phyloP scores from a whole-genome alignment of 257 asterid species.

The Ajuga chamaepitys region DNA sequence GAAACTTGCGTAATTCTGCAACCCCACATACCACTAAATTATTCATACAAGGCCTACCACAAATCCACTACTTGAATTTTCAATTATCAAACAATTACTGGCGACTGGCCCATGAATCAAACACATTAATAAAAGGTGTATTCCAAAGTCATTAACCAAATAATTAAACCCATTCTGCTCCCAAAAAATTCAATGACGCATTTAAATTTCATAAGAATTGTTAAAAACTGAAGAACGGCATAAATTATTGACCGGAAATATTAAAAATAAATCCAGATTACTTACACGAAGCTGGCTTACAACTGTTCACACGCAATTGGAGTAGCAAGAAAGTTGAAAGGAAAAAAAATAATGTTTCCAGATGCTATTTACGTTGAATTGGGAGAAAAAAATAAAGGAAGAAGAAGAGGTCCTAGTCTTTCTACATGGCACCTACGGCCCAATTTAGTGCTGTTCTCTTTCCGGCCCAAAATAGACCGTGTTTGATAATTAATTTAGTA shows the following conservation, averaged over 20 bases:
- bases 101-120: neutral
- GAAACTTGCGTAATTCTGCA: neutral
- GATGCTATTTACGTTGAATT: too few relatives aligned
- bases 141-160: neutral
- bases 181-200: neutral
- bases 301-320: too few relatives aligned
- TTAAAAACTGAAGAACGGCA: neutral
- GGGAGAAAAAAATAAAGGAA: too few relatives aligned
- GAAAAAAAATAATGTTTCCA: too few relatives aligned
- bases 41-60: neutral
- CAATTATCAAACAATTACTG: neutral
- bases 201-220: neutral
- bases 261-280: neutral
- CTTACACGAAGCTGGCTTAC: neutral
- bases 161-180: neutral
- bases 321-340: too few relatives aligned
- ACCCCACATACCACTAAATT: neutral
- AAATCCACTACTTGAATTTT: conserved; percentile 5
- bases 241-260: neutral
- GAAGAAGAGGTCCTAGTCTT: too few relatives aligned
- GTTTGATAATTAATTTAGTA: too few relatives aligned
- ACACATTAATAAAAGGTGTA: neutral
- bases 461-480: too few relatives aligned
- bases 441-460: too few relatives aligned
- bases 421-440: too few relatives aligned